Base-by-base conservation (phyloP, 805 yeast genomes). In the Kregervanrija delftensis region DNA sequence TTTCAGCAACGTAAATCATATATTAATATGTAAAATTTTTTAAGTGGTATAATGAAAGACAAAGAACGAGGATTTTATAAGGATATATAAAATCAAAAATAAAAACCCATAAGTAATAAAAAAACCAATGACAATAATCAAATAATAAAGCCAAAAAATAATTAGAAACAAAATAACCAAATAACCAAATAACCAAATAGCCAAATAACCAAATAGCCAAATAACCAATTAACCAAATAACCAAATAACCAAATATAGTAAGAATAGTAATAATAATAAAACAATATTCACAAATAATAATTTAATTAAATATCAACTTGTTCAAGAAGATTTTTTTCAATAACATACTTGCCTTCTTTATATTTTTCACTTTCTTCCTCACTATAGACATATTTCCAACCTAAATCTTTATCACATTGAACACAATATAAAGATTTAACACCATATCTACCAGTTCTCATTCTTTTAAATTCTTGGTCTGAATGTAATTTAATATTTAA, bases 301-400 rank as follows among this genome's bases (percentile, higher is more conserved):
- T 12, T 14, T n/a, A 38, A 15, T 16, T 40, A 58, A 39, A 39
- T 30, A 16, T 53, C 57, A 35, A 49, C 57, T 36, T 49, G 57
- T 45, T 59, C 63, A 32, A 60, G 44, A 17, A 50, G 44, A 14
- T 47, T 53, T n/a, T 52, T 42, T 49, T 65, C 69, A 42, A 65
- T 58, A 30, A 65, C 68, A 42, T 47, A 65, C 31, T 63, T 53
- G n/a, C 62, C 61, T 45, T 58, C 60, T 43, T 65, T 65, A 42
- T 64, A 64, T 37, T 51, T 58, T 46, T 65, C 63, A 22, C 53
- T 48, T 6, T 49, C 46, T 31, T 55, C 54, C 31, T 61, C 60
- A 41, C 64, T 52, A 38, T 50, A 56, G 12, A 65, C 44, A 42
- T 65, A 65, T 45, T 61, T 61, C 69, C 69, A 65, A 11, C 69